Conservation (phyloP, 2,329 filamentous ascomycete genomes). For the Samsoniella hepiali region DNA sequence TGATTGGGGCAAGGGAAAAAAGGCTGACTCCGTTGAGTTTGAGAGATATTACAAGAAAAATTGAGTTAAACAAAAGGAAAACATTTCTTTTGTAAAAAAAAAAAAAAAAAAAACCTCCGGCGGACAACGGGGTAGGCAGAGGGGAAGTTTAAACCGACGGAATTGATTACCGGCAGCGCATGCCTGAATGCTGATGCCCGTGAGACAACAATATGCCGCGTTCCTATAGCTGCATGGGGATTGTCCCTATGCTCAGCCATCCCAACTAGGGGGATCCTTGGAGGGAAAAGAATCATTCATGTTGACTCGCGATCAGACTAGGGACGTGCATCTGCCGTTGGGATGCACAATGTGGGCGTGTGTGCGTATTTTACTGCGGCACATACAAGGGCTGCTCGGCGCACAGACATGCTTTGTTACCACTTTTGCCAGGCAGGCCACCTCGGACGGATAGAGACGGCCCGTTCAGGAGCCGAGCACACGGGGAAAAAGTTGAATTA, state of each 20-base stretch:
- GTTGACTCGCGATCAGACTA: conserved; percentile 5
- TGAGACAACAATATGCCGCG: background rate
- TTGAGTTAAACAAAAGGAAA: too few species aligned
- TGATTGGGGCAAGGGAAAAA: background rate
- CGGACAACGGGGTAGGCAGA: too few species aligned
- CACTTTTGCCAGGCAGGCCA: background rate
- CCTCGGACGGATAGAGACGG: background rate
- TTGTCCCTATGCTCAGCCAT: background rate
- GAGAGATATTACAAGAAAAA: background rate
- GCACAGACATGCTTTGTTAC: conserved; percentile 6
- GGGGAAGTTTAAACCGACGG: background rate
- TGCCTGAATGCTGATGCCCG: background rate
- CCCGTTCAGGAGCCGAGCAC: background rate
- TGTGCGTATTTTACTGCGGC: background rate
- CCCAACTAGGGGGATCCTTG: too few species aligned
- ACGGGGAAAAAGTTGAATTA: background rate
- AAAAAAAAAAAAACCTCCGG: background rate
- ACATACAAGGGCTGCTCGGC: background rate
- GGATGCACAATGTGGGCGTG: background rate
- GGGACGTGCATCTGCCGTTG: conserved; percentile 10
- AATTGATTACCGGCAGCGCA: background rate
- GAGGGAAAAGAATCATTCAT: background rate
- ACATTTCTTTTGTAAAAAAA: background rate
- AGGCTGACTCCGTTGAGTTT: background rate
- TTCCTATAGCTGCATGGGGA: background rate